Conservation (phyloP, 2,329 filamentous ascomycete species). For the Magnaporthiopsis rhizophila region DNA sequence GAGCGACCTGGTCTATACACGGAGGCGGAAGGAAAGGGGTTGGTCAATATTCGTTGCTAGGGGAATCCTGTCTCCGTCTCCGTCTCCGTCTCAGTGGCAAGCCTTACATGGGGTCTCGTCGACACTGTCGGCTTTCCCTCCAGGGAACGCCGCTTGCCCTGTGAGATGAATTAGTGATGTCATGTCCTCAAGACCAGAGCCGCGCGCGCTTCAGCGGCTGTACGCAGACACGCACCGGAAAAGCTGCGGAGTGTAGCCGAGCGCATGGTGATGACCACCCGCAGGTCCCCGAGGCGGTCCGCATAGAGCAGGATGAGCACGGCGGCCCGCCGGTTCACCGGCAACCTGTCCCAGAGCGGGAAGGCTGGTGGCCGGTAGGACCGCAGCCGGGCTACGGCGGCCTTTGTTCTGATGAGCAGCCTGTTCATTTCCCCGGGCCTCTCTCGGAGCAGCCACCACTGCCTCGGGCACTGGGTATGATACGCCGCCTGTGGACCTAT, state of each 20-base stretch:
- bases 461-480: neutral
- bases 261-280: slow-evolving; percentile 62
- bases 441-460: neutral
- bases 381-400: slow-evolving; percentile 51
- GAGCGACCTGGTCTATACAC: slow-evolving; percentile 63
- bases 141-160: slow-evolving; percentile 77
- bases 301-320: slow-evolving; percentile 85
- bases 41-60: neutral
- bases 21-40: neutral
- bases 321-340: slow-evolving; percentile 65
- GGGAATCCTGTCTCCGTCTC: neutral
- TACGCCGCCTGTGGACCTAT: neutral
- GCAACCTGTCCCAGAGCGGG: slow-evolving; percentile 53
- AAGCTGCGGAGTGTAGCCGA: slow-evolving; percentile 56
- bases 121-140: slow-evolving; percentile 58
- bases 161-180: neutral
- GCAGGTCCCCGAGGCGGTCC: slow-evolving; percentile 70
- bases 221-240: slow-evolving; percentile 40
- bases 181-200: neutral
- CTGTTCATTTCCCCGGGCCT: slow-evolving; percentile 9
- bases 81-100: too few relatives aligned
- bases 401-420: slow-evolving; percentile 33
- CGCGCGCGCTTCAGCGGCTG: too few relatives aligned
- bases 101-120: slow-evolving; percentile 49
- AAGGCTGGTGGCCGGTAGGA: slow-evolving; percentile 54